These are phyloP conservation scores for Phytophthora cajani DNA, from an alignment of 352 stramenopile species.

Conservation along the genomic window DNA sequence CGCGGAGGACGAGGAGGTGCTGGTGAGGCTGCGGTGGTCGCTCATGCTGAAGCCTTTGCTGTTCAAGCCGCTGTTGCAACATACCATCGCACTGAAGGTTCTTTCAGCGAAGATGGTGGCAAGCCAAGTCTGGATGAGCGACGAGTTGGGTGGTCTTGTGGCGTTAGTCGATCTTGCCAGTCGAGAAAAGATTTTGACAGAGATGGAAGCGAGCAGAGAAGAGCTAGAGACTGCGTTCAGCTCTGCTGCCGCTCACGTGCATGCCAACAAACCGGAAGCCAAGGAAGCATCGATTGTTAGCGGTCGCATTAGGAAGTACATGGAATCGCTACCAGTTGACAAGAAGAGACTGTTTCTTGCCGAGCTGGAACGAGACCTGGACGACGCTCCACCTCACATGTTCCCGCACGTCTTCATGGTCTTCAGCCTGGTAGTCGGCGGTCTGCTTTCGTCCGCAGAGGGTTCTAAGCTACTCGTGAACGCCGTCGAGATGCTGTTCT, in stretches of 20 bases:
- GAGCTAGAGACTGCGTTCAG: slow-evolving; percentile 18
- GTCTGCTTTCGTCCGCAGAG: neutral
- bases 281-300: neutral
- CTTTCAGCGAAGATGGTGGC: slow-evolving; percentile 14
- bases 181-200: slow-evolving; percentile 7
- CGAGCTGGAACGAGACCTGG: slow-evolving; percentile 42
- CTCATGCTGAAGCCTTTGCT: slow-evolving; percentile 47
- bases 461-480: slow-evolving; percentile 7
- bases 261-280: neutral
- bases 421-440: slow-evolving; percentile 20
- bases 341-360: slow-evolving; percentile 28
- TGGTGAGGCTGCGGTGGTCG: slow-evolving; percentile 52
- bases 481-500: slow-evolving; percentile 31
- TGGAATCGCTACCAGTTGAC: slow-evolving; percentile 13
- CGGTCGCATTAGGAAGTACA: neutral
- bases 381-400: slow-evolving; percentile 29
- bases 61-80: slow-evolving; percentile 48
- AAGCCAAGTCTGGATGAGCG: slow-evolving; percentile 10
- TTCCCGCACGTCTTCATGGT: slow-evolving; percentile 41
- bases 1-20: slow-evolving; percentile 24
- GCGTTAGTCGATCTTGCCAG: slow-evolving; percentile 10
- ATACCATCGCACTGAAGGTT: slow-evolving; percentile 37
- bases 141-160: slow-evolving; percentile 18
- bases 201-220: slow-evolving; percentile 22
- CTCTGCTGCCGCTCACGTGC: slow-evolving; percentile 18